Base-by-base conservation (phyloP, 139 green algal genomes). In the Chlorella sorokiniana region DNA sequence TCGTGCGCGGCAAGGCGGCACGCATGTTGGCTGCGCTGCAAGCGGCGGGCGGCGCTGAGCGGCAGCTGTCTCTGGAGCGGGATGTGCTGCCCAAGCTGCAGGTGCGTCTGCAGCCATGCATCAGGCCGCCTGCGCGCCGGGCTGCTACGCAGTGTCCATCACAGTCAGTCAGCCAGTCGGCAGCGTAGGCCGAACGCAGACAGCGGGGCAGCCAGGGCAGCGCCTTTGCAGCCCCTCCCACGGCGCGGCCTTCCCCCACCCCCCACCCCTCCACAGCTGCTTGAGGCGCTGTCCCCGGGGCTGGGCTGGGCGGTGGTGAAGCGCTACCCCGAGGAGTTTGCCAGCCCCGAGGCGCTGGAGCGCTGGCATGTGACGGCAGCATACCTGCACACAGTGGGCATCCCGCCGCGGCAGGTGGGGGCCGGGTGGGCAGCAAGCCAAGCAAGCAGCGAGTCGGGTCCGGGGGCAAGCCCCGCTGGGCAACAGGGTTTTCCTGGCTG, bases 1-100 rank as follows among this genome's bases (percentile, higher is more conserved):
- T 84, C 63, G 81, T 75, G 42, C 29, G 76, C 0, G n/a, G 41
- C 40, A 65, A 52, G 38, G 67, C 35, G 31, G 44, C 56, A 52
- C 51, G 77, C 6, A 42, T 71, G 69, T 35, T 74, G 42, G 42
- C 69, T 1, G 69, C 70, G 31, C 56, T 84, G 56, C 56, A 41
- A 27, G 42, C 9, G 16, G 79, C 33, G 3, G 41, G 81, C 35
- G 59, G 69, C 2, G n/a, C 25, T 14, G 42, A 25, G 44, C 11
- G 31, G 54, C 23, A 20, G 42, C 63, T 86, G 48, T 76, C 56
- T 3, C 25, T 86, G 62, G 52, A 80, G 40, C 48, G 67, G 0
- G 76, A 87, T 27, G 78, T 87, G 16, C 69, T 84, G 41, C 77
- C 77, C 20, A 85, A 88, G 62, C 41, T 78, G 27, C 37, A 88